Evolutionary conservation across 208 protist genomes (phyloP), one percentile per base, ranked within the genome.

Genomic region (Willaertia magna): DNA sequence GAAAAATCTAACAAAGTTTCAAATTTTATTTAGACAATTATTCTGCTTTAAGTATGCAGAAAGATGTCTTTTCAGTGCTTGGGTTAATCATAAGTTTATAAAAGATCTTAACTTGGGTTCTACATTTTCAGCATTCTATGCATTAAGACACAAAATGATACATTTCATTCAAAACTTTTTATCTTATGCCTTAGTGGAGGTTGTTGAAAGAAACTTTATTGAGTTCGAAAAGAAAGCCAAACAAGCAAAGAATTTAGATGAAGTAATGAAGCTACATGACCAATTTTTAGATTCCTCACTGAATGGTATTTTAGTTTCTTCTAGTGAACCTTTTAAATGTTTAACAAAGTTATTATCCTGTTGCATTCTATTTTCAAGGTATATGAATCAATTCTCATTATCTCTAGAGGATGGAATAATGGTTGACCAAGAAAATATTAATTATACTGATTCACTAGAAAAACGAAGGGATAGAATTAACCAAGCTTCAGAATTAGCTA

Each of bases 121-220:
- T n/a, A 34, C 51, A 2, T 48, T 88, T 39, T 11, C 42, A 4
- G 9, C 86, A 14, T 61, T 87, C 20, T 88, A 81, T 81, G 43
- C 43, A 43, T 43, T 82, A 20, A 43, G 74, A 85, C 85, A 42
- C 44, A 44, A 44, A 11, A 49, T 84, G 59, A 30, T 81, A 11
- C 91, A 95, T 46, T 94, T 95, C 30, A n/a, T 94, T 22, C 92
- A 95, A 85, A 92, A 93, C 84, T 52, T 94, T 26, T 51, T 89
- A 22, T 94, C 91, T 42, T 93, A 92, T 74, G 85, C 42, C 49
- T 83, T 79, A 39, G 43, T 43, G 47, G 87, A 87, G 46, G n/a
- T 46, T 4, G 9, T 49, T 49, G 39, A 46, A 34, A 52, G 42
- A 20, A 74, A 42, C 49, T 30, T 76, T 22, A 20, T 40, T 9